Base-by-base conservation (phyloP, 495 filamentous ascomycete species). In the Trichoderma erinaceum region DNA sequence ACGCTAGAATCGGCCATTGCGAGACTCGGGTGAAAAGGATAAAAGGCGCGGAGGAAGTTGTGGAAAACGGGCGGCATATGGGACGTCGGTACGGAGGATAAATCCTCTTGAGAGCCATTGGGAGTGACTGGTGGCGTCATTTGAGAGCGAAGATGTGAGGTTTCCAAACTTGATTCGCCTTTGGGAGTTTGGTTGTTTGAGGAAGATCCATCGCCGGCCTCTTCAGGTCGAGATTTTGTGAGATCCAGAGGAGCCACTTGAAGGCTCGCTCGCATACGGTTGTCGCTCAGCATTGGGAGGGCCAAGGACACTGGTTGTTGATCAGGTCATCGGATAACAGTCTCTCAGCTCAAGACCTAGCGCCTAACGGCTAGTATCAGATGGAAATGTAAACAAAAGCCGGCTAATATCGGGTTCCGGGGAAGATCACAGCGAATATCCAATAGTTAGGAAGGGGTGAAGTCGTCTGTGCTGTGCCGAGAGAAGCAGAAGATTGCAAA, bases 11-110 rank as follows among this genome's bases (percentile, higher is more conserved):
- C 89, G 21, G 78, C 74, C 66, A 83, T 74, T 64, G 88, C 83
- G 73, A 88, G 86, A 43, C 82, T 86, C 16, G 93, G 92, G 56
- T 96, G 89, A 74, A 96, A 99, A 23, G 92, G 90, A 76, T 96
- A 96, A 75, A 95, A 96, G n/a, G 95, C 96, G 70, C 95, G 90
- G 27, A 98, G 83, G 72, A 96, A 99, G 78, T 93, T 95, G 80
- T 96, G 92, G 75, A 97, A 98, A 68, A 92, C 82, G 32, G 87
- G 83, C 67, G 86, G 78, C 23, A 80, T 64, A 32, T 68, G 79
- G 56, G 77, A 67, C 71, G 83, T 82, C 21, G 77, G 67, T 66
- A 76, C 77, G 67, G 84, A 77, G 72, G 81, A 78, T 41, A 84
- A 78, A 69, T 86, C 82, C 71, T 88, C 81, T 71, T 86, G 83